phyloP scores from a whole-genome alignment of 2,329 filamentous ascomycete species.

The Scytalidium sp. region DNA sequence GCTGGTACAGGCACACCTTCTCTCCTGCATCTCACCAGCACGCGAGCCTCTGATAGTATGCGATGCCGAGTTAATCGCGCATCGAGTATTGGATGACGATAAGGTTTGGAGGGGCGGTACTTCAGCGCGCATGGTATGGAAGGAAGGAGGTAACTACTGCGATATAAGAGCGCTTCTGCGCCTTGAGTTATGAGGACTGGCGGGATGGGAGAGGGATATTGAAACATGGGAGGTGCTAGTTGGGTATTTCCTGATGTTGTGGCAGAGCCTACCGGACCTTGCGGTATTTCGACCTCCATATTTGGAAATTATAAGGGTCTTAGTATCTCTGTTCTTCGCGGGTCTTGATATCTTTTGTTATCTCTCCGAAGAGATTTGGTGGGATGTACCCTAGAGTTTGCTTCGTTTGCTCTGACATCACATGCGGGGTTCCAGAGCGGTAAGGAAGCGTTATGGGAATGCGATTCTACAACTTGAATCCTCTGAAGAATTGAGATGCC shows the following conservation, averaged over 20 bases:
- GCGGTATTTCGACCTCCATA: too few relatives aligned
- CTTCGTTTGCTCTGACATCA: background rate
- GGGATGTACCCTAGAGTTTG: background rate
- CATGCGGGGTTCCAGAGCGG: background rate
- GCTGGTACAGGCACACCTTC: constrained; percentile 82
- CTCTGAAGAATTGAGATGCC: background rate
- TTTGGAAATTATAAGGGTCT: too few relatives aligned
- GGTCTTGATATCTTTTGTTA: too few relatives aligned
- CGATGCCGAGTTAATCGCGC: constrained; percentile 81
- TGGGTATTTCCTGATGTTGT: constrained; percentile 4
- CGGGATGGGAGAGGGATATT: constrained; percentile 52
- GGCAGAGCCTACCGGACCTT: background rate
- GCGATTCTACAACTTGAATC: background rate
- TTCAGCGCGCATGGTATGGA: constrained; percentile 76
- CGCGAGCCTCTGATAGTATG: constrained; percentile 83
- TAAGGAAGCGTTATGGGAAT: background rate
- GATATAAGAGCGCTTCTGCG: constrained; percentile 93
- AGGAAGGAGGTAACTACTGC: constrained; percentile 73
- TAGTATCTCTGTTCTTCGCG: too few relatives aligned
- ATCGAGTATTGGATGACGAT: constrained; percentile 88
- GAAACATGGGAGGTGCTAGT: constrained; percentile 21
- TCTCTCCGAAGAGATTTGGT: background rate
- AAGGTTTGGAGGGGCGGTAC: constrained; percentile 85
- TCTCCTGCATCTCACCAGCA: constrained; percentile 72
- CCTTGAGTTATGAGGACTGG: constrained; percentile 82